A percentile compares a stretch with the other conserved stretches of the same genome.
These are phyloP conservation scores for Alternaria incomplexa DNA, from an alignment of 2,329 filamentous ascomycete species.

Conservation along the genomic window DNA sequence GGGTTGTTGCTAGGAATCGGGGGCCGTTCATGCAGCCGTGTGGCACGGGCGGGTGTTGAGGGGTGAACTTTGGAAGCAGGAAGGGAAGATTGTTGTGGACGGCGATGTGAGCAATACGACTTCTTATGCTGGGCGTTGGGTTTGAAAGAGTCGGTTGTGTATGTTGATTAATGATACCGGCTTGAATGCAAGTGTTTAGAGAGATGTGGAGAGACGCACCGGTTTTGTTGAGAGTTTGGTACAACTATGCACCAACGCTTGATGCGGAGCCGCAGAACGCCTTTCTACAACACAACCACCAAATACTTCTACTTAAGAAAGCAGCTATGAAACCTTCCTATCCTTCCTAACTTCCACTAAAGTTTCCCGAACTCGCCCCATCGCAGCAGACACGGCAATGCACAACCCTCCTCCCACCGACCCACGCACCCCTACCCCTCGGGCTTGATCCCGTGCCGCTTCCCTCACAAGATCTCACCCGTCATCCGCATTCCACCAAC, in stretches of 20 bases:
- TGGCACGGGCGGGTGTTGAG: slow-evolving; percentile 1
- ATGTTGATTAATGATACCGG: background rate
- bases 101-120: background rate
- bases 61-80: background rate
- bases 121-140: background rate
- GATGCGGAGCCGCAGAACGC: background rate
- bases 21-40: slow-evolving; percentile 8
- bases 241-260: background rate
- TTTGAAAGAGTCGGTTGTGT: background rate
- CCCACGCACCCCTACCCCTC: background rate
- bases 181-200: background rate
- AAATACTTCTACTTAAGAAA: background rate
- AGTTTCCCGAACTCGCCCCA: background rate
- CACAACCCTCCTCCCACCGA: background rate
- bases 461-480: background rate
- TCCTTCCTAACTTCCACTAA: background rate
- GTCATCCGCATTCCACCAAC: background rate
- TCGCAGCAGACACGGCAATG: background rate
- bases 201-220: background rate
- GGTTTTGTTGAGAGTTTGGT: background rate
- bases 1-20: slow-evolving; percentile 7
- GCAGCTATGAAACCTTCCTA: background rate
- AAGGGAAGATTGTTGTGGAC: background rate
- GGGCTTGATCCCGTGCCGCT: background rate
- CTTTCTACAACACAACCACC: background rate